phyloP scores from a whole-genome alignment of 129 eudicot genomes.

The Artemisia argyi region DNA sequence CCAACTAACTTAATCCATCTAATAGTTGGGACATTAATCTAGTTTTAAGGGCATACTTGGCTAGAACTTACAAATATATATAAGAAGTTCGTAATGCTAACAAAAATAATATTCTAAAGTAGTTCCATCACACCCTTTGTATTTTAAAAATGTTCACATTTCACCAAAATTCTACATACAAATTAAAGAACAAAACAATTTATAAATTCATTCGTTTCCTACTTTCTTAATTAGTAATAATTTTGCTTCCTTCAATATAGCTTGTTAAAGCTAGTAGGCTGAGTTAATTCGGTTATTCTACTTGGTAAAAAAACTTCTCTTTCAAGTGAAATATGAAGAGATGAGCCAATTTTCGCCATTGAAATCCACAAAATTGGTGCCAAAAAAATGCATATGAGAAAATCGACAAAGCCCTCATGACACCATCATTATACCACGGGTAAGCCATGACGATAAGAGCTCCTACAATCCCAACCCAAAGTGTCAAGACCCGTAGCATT shows the following conservation, averaged over 20 bases:
- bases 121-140: not conserved
- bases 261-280: conserved; percentile 53
- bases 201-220: no score
- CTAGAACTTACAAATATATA: no score
- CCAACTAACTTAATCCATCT: no score
- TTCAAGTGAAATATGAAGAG: conserved; percentile 60
- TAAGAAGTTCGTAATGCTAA: no score
- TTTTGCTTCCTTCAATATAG: conserved; percentile 37
- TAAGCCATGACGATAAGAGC: conserved; percentile 70
- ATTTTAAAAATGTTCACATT: not conserved
- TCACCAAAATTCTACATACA: not conserved
- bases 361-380: conserved; percentile 66
- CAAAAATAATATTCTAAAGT: no score
- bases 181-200: no score
- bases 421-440: conserved; percentile 79
- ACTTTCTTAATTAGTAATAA: no score
- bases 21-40: no score
- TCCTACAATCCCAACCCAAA: conserved; percentile 65
- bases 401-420: conserved; percentile 67
- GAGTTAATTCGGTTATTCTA: conserved; percentile 50
- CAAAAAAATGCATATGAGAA: conserved; percentile 73
- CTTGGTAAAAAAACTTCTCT: conserved; percentile 66
- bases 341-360: conserved; percentile 43
- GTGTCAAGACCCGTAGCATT: conserved; percentile 51
- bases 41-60: no score